Evolutionary conservation across 192 early-diverging fungal genomes (phyloP), one percentile per base, ranked within the genome.

Genomic region (Entomortierella beljakovae): DNA sequence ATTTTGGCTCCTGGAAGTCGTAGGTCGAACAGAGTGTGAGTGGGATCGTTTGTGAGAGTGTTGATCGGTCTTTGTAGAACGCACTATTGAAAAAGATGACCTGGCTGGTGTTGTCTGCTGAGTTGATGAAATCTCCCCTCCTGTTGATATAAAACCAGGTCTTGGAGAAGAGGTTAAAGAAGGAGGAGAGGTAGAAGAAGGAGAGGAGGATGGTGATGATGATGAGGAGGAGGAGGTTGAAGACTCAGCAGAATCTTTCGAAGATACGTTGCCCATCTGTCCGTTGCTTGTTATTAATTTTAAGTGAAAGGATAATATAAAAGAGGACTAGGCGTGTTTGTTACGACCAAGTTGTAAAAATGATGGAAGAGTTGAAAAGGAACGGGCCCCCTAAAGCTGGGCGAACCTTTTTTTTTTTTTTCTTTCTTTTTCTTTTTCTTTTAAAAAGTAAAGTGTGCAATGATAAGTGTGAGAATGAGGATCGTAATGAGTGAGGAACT

Each of bases 221-320:
- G n/a, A n/a, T n/a, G n/a, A n/a, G n/a, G n/a, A n/a, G n/a, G n/a
- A 18, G 29, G 50, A 57, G 23, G 38, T 35, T 6, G 33, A 16
- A 16, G 70, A 48, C 28, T 29, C 34, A 3, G 43, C 56, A 13
- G 61, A 58, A 26, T 34, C 55, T 22, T 72, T 72, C 57, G 70
- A 72, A 35, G 62, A 52, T 55, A 59, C 56, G 70, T 64, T 72
- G 43, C 70, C 70, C 70, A 64, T 72, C 61, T 58, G 70, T 70
- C 23, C 61, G 10, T 10, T 23, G 29, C 13, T 34, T 62, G 20
- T 32, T 33, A 22, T 62, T 62, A 6, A 25, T 29, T 2, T 58
- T 58, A 22, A n/a, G 42, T 43, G 42, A 43, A 46, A 40, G 23
- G 42, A 46, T 61, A 46, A 22, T 61, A 20, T 25, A 28, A 29